Base-by-base conservation (phyloP, 2,329 filamentous ascomycete species). In the Cercospora zeina region DNA sequence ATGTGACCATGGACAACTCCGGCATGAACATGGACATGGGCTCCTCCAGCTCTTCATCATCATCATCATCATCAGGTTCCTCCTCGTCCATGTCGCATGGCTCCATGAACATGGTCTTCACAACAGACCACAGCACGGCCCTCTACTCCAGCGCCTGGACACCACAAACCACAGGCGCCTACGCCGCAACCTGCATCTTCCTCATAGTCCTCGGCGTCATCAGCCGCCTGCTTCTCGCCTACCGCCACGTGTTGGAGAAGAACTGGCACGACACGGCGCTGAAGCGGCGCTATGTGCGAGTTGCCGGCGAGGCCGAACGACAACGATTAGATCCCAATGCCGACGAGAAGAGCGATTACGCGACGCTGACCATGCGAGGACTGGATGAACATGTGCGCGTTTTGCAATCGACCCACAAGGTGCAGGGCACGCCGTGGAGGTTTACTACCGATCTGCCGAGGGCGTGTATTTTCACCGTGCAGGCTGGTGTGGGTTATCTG, bases 181-280 rank as follows among this genome's bases (percentile, higher is more conserved):
- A 97, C 77, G 91, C 91, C 1, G 93, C 87, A 60, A 96, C 91
- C 30, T 96, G 93, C 80, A 90, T 97, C 75, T 97, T 97, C 78
- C 83, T 97, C 62, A 87, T 96, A 73, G 69, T 89, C 49, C 86
- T 97, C 56, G 87, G 87, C 63, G 80, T 87, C 64, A 71, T 89
- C 61, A 87, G 88, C 72, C 89, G 93, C 57, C 78, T 81, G 19
- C 80, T 96, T 14, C 79, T 93, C 55, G 92, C 92, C 2, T 80
- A 85, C 70, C 91, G 91, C 74, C 74, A 79, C 24, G 71, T 79
- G 14, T 76, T 85, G 78, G 78, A 86, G 79, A 76, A 83, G 78
- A 74, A 85, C 83, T 96, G 91, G 88, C 77, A 89, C 51, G 86
- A 90, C 73, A 78, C 78, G 31, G 90, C 93, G 70, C 80, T 90